These are phyloP conservation scores for Sugiyamaella pinicola DNA, from an alignment of 1,139 yeast genomes.

Conservation along the genomic window DNA sequence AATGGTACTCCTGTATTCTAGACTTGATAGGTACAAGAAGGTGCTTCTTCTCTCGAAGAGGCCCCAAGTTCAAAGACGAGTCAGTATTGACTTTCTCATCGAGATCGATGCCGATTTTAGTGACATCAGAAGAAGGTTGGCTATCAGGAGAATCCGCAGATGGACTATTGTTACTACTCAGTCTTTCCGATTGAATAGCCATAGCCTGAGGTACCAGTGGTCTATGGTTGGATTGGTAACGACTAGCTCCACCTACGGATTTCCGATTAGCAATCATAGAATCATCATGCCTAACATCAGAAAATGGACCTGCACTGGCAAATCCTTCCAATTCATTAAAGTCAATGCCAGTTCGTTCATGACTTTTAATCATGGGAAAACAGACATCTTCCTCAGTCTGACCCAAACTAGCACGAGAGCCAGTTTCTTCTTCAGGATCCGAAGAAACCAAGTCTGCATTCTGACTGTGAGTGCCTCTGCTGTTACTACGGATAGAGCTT, in stretches of 20 bases:
- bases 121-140: constrained; percentile 24
- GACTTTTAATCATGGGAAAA: constrained; percentile 83
- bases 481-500: constrained; percentile 25
- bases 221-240: constrained; percentile 20
- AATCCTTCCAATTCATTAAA: constrained; percentile 45
- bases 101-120: constrained; percentile 15
- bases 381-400: constrained; percentile 94
- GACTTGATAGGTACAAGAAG: constrained; percentile 8
- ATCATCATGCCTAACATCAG: background rate
- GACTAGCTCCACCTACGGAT: background rate
- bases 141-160: constrained; percentile 17
- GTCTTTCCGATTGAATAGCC: constrained; percentile 15
- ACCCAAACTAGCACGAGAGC: constrained; percentile 38
- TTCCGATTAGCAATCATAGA: constrained; percentile 7
- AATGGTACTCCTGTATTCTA: constrained; percentile 1
- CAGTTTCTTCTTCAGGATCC: constrained; percentile 26
- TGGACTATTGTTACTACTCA: background rate
- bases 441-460: constrained; percentile 3
- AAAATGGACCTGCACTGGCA: constrained; percentile 25
- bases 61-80: constrained; percentile 8
- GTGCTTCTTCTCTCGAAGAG: constrained; percentile 3
- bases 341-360: constrained; percentile 41
- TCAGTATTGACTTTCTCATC: constrained; percentile 14
- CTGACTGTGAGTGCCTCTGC: constrained; percentile 1
- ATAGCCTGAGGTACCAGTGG: constrained; percentile 24